Percentiles rank a stretch among this genome's conserved stretches.
These are phyloP conservation scores for Talaromyces stipitatus DNA, from an alignment of 495 filamentous ascomycete genomes.

Conservation along the genomic window DNA sequence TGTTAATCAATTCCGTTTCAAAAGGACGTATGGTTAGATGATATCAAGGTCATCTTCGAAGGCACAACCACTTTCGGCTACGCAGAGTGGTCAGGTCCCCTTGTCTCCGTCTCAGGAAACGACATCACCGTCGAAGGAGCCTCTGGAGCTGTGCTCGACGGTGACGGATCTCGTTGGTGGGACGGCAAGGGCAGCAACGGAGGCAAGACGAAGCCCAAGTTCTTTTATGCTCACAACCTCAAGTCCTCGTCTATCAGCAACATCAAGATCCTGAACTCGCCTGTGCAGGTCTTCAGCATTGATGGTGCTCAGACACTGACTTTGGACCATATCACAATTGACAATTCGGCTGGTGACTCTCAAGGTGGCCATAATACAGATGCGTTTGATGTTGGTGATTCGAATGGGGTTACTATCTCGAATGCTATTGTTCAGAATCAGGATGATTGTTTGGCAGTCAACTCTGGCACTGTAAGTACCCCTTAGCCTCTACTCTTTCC, in stretches of 20 bases:
- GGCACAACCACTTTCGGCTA: slow-evolving; percentile 47
- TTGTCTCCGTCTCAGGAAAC: slow-evolving; percentile 38
- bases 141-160: slow-evolving; percentile 33
- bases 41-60: slow-evolving; percentile 37
- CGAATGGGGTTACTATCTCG: slow-evolving; percentile 42
- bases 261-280: slow-evolving; percentile 48
- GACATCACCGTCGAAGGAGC: slow-evolving; percentile 36
- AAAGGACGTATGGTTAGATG: not conserved
- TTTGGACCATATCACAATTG: slow-evolving; percentile 46
- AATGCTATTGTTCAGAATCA: slow-evolving; percentile 53
- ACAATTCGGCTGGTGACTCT: slow-evolving; percentile 50
- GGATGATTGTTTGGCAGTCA: slow-evolving; percentile 59
- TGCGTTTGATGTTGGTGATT: slow-evolving; percentile 53
- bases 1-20: not conserved
- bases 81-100: slow-evolving; percentile 45
- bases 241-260: slow-evolving; percentile 34
- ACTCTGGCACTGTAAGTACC: slow-evolving; percentile 43
- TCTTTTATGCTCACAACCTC: slow-evolving; percentile 45
- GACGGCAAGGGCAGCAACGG: slow-evolving; percentile 46
- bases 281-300: slow-evolving; percentile 55
- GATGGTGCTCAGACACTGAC: slow-evolving; percentile 41
- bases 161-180: slow-evolving; percentile 43
- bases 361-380: slow-evolving; percentile 56
- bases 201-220: slow-evolving; percentile 51
- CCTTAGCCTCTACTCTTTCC: not conserved